Base-by-base conservation (phyloP, 2,329 filamentous ascomycete genomes). In the Xylariomycetidae sp. region DNA sequence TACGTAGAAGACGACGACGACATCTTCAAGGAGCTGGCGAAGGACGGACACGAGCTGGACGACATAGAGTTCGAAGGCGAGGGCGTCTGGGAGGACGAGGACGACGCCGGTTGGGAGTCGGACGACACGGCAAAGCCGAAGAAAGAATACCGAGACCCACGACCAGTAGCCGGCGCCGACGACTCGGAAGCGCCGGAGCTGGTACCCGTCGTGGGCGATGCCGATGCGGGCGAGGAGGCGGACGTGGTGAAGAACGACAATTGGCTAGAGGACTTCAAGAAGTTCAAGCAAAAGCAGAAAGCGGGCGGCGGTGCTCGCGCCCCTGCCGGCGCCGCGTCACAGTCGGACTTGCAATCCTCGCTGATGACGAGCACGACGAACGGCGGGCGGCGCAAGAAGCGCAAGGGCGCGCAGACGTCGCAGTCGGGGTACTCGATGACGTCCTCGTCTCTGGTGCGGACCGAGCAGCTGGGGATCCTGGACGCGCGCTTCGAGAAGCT, bases 401-500 rank as follows among this genome's bases (percentile, higher is more conserved):
- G 90, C 54, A 96, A 95, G 68, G 90, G 89, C 28, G 90, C 92
- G 3, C 65, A 93, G 58, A 96, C 90, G 4, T 86, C 84, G 44
- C 82, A 85, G 1, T 92, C 88, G 1, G 79, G 76, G 38, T 94
- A 92, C 62, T 92, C 85, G 32, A 95, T 95, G 89, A 88, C 85
- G 0, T 93, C 85, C 1, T 93, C 88, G 0, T 83, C 87, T 0
- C 69, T 95, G 13, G 80, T 86, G 32, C 79, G 92, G 35, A 98
- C 89, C 2, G 90, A 95, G 52, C 86, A 88, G 25, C 74, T 93
- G 39, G 80, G 79, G 1, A 72, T 93, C 1, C 70, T 98, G 6
- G 93, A 98, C 56, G 83, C 83, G 29, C 77, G 92, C 17, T 98
- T 96, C 57, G 92, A 98, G 57, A 85, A 76, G 59, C 76, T 96